These are phyloP conservation scores for Arthromyces matolae DNA, from an alignment of 768 basidiomycete species.

Conservation along the genomic window DNA sequence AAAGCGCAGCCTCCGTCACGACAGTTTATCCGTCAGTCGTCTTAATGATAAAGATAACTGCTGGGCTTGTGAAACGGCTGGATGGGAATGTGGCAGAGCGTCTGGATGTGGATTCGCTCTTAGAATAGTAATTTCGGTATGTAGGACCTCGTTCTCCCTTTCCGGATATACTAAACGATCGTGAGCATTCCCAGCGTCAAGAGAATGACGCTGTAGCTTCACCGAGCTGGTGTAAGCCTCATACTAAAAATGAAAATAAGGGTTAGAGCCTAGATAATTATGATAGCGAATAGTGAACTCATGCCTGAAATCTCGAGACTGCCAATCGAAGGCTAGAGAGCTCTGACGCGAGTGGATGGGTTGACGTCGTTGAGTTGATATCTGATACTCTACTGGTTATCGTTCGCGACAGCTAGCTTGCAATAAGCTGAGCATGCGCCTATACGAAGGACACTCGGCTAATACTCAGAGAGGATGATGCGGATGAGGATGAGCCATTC, in stretches of 20 bases:
- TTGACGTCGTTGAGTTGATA: slow-evolving; percentile 28
- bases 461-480: too few relatives aligned
- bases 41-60: slow-evolving; percentile 69
- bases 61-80: slow-evolving; percentile 31
- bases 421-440: not conserved
- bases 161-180: slow-evolving; percentile 49
- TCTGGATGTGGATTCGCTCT: slow-evolving; percentile 48
- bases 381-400: slow-evolving; percentile 7
- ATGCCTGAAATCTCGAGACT: slow-evolving; percentile 49
- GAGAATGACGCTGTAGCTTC: slow-evolving; percentile 60
- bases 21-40: slow-evolving; percentile 64
- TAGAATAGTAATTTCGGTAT: slow-evolving; percentile 53
- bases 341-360: slow-evolving; percentile 47
- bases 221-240: slow-evolving; percentile 65
- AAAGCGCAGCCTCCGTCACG: slow-evolving; percentile 54
- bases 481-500: too few relatives aligned
- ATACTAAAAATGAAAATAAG: slow-evolving; percentile 47
- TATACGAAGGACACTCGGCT: too few relatives aligned
- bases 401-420: not conserved
- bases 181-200: slow-evolving; percentile 47
- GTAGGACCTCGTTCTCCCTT: slow-evolving; percentile 54
- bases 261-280: slow-evolving; percentile 14
- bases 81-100: slow-evolving; percentile 22
- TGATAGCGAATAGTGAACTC: slow-evolving; percentile 9
- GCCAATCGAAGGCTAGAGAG: slow-evolving; percentile 43